Evolutionary conservation across 176 grass and related monocot species (phyloP).

Genomic region (Ensete glaucum): DNA sequence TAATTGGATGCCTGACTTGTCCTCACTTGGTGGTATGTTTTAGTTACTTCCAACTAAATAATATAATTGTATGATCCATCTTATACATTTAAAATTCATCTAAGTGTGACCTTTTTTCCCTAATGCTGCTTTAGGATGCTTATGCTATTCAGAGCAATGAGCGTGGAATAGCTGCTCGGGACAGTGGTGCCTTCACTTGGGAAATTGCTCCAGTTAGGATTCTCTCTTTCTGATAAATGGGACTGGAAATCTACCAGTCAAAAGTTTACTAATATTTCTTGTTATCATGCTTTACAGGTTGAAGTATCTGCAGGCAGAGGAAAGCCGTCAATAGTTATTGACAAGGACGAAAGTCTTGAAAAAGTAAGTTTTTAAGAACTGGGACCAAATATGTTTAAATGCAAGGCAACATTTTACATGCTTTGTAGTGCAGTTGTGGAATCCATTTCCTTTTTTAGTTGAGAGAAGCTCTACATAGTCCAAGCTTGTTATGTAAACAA

Average conservation of each 20-base stretch:
- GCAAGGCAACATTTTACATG: background rate
- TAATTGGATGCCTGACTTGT: no score
- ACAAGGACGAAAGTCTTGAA: constrained; percentile 81
- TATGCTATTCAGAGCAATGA: constrained; percentile 82
- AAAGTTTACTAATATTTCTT: constrained; percentile 2
- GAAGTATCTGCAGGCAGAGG: constrained; percentile 78
- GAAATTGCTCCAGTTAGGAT: constrained; percentile 67
- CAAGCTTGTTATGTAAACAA: background rate
- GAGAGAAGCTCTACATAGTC: background rate
- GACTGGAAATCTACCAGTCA: background rate
- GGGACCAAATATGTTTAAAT: background rate
- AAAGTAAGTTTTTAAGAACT: constrained; percentile 42
- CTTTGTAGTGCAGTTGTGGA: background rate
- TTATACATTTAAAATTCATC: background rate
- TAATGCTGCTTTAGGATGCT: constrained; percentile 41
- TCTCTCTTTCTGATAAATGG: background rate
- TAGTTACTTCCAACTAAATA: background rate
- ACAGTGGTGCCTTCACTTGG: constrained; percentile 67
- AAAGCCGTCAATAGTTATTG: constrained; percentile 48
- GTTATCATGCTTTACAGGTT: constrained; percentile 41
- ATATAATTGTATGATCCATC: background rate
- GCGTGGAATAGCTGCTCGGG: constrained; percentile 52
- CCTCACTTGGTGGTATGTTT: no score
- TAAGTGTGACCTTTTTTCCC: background rate
- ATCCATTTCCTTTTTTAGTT: background rate